phyloP scores from a whole-genome alignment of 345 rosid species.

The Sisymbrium altissimum region DNA sequence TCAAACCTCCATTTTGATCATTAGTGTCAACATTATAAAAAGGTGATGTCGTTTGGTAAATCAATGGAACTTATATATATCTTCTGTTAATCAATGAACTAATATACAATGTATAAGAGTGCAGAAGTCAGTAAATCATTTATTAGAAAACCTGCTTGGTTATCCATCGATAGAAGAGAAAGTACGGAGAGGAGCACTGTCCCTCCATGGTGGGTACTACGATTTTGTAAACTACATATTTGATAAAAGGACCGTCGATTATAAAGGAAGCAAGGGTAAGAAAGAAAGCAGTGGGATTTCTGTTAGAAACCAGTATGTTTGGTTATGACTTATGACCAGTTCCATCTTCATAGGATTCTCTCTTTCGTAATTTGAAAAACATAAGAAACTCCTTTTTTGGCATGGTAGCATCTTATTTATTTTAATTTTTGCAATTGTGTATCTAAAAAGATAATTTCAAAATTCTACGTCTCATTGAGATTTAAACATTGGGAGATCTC shows the following conservation, averaged over 20 bases:
- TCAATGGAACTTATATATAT: neutral
- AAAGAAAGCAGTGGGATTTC: slow-evolving; percentile 40
- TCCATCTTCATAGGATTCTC: slow-evolving; percentile 1
- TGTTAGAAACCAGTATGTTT: slow-evolving; percentile 53
- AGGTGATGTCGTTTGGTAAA: slow-evolving; percentile 70
- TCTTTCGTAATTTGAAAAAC: slow-evolving; percentile 12
- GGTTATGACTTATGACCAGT: slow-evolving; percentile 30
- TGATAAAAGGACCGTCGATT: slow-evolving; percentile 94
- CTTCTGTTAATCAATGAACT: neutral
- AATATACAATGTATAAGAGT: neutral
- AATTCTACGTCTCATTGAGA: neutral
- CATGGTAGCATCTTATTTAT: neutral
- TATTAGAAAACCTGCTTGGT: slow-evolving; percentile 67
- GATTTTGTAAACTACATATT: slow-evolving; percentile 74
- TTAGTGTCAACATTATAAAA: slow-evolving; percentile 90
- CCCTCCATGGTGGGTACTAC: slow-evolving; percentile 90
- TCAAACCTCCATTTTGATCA: slow-evolving; percentile 66
- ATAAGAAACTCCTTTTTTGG: neutral
- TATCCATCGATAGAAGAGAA: slow-evolving; percentile 96
- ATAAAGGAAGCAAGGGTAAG: slow-evolving; percentile 42
- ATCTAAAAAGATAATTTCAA: neutral
- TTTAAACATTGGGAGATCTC: neutral
- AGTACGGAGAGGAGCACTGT: slow-evolving; percentile 52
- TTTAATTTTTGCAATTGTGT: slow-evolving; percentile 13
- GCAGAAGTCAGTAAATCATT: slow-evolving; percentile 73